Evolutionary conservation across 148 eudicot species (phyloP).

Genomic region (Amaranthus hypochondriacus): DNA sequence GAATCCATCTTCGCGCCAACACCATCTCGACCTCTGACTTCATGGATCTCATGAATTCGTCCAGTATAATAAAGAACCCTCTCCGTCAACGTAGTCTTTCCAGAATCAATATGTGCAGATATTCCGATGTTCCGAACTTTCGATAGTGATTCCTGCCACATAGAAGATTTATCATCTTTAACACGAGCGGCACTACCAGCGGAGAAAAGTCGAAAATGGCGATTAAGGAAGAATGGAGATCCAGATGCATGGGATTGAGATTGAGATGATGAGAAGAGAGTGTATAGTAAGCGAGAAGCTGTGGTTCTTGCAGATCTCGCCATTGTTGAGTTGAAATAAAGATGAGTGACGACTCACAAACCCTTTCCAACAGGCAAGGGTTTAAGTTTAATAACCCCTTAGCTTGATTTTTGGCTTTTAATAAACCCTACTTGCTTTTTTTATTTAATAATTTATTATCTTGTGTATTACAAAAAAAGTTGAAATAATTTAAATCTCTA

Average conservation of each 20-base stretch:
- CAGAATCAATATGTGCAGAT: conserved; percentile 96
- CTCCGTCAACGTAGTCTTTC: conserved; percentile 94
- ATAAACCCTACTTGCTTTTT: no score
- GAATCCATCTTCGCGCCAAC: conserved; percentile 98
- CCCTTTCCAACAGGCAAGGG: background rate
- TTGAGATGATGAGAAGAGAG: conserved; percentile 37
- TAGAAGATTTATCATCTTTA: conserved; percentile 46
- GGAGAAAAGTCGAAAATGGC: conserved; percentile 56
- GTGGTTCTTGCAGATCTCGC: conserved; percentile 54
- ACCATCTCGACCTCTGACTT: conserved; percentile 87
- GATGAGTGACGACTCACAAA: background rate
- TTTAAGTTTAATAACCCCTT: no score
- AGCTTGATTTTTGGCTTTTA: no score
- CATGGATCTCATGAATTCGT: conserved; percentile 88
- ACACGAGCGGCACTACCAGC: conserved; percentile 60
- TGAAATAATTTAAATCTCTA: no score
- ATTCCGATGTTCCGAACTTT: conserved; percentile 83
- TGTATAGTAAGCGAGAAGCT: conserved; percentile 58
- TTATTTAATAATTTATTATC: no score
- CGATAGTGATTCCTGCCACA: conserved; percentile 74
- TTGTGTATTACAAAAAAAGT: no score
- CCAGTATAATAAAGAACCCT: conserved; percentile 80
- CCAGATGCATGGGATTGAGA: conserved; percentile 22
- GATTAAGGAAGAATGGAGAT: conserved; percentile 35
- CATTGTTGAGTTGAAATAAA: conserved; percentile 28